Base-by-base conservation (phyloP, 257 asterid genomes). In the Ajuga chamaepitys region DNA sequence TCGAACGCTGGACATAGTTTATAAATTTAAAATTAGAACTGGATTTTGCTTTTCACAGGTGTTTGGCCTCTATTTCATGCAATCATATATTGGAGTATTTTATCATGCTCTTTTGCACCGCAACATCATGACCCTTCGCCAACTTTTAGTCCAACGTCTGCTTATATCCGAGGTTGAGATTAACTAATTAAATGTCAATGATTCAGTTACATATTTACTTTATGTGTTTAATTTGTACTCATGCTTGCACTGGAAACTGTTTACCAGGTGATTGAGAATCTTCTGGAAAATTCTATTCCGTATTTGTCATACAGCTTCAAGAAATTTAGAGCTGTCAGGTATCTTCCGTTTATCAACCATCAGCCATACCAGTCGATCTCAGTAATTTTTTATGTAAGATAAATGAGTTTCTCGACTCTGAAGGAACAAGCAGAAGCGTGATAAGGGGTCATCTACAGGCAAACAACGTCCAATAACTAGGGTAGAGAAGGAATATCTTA, bases 61-160 rank as follows among this genome's bases (percentile, higher is more conserved):
- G 16, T 93, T 93, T 68, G 99, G 96, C 25, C 95, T 93, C 59
- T 89, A 93, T 67, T 93, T 93, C 82, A 90, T 94, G 99, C 99
- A 94, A 68, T 72, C 97, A 13, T 94, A 94, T 67, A 92, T 94
- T 21, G 99, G 99, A 54, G 75, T 94, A 20, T 94, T 94, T 70
- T 94, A 94, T 72, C 99, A 94, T 70, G 96, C 92, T 45, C 71
- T 94, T n/a, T 64, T 94, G 80, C 95, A 90, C 62, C 97, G 99
- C 58, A 90, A 94, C 73, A 58, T 94, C 64, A 75, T 72, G 81
- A 87, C 99, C 73, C 99, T 94, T 58, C 96, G 96, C 14, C 88
- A 83, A 79, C 84, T 90, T 53, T 52, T 94, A 62, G 80, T 90
- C 78, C 97, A 90, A 67, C 96, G 99, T 17, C 85, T 94, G 59